Base-by-base conservation (phyloP, 495 filamentous ascomycete genomes). In the Lasiosphaeria hispida region DNA sequence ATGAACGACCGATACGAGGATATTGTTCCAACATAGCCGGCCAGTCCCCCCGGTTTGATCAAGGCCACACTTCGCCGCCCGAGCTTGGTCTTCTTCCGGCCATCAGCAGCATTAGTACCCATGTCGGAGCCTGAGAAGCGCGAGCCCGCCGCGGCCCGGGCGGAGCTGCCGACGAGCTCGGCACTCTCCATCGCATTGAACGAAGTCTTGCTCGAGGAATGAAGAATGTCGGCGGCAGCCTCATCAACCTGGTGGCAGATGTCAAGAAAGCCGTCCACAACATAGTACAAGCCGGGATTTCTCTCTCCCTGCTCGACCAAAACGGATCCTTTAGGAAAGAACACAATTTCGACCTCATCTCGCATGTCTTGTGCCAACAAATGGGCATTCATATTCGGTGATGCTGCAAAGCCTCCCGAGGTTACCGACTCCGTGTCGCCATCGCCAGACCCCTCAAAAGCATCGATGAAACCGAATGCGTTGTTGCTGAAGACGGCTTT, bases 241-340 rank as follows among this genome's bases (percentile, higher is more conserved):
- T 72, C 65, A 8, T 73, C 69, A 19, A 64, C 68, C 15, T 71
- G 79, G 23, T 74, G 83, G 53, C 91, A 91, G 15, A 96, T 92
- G 69, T 98, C 95, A 19, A 98, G 75, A 59, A 98, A 98, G 3
- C 94, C 94, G 70, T 98, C 94, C 51, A 98, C 89, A 10, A 98
- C 94, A 70, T 97, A 98, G 74, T 98, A 98, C 9, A 98, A 77
- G 0, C 94, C 94, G 0, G 95, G 95, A 63, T 95, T 95, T 14
- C 95, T 82, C 74, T 98, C 94, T 0, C 94, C 92, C 69, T 97
- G 92, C 62, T 98, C 94, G 0, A 98, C 93, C n/a, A 98, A 79
- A 6, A 98, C 89, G 7, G 94, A 92, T 4, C 89, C 92, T 66
- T 97, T 88, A 0, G 91, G 92, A 62, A 98, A 98, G 75, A 88